Conservation (phyloP, 2,329 filamentous ascomycete species). For the Pochonia chlamydosporia region DNA sequence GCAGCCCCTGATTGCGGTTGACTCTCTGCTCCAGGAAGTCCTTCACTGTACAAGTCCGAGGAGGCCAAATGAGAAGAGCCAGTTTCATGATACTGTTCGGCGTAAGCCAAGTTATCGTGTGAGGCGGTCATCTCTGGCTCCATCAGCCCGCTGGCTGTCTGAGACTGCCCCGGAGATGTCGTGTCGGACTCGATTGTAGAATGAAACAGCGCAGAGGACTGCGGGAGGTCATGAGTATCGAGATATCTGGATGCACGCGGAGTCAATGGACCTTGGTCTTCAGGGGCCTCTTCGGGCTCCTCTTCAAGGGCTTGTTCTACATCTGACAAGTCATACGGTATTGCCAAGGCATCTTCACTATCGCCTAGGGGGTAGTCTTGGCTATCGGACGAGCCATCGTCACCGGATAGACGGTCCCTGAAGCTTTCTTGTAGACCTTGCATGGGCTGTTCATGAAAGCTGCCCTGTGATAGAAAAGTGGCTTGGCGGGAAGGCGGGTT, state of each 20-base stretch:
- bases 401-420: conserved; percentile 15
- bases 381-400: conserved; percentile 14
- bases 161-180: conserved; percentile 2
- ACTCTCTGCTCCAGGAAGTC: not conserved
- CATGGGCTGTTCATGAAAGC: conserved; percentile 18
- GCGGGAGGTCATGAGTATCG: conserved; percentile 19
- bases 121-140: not conserved
- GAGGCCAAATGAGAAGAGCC: not conserved
- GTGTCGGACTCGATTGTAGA: conserved; percentile 16
- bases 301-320: conserved; percentile 25
- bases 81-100: conserved; percentile 1
- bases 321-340: conserved; percentile 43
- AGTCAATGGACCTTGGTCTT: conserved; percentile 38
- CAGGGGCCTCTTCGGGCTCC: conserved; percentile 29
- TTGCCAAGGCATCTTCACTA: conserved; percentile 51
- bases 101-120: not conserved
- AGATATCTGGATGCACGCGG: conserved; percentile 47
- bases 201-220: conserved; percentile 17
- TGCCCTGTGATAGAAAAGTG: conserved; percentile 21
- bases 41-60: not conserved
- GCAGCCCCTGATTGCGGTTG: conserved; percentile 1
- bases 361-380: conserved; percentile 31
- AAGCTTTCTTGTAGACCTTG: conserved; percentile 20
- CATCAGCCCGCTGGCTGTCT: conserved; percentile 12
- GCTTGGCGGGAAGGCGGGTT: conserved; percentile 28